Percentiles rank a stretch among this genome's conserved stretches.
These are phyloP conservation scores for Rhodotorula sp. DNA, from an alignment of 1,284 basidiomycete genomes.

Conservation along the genomic window DNA sequence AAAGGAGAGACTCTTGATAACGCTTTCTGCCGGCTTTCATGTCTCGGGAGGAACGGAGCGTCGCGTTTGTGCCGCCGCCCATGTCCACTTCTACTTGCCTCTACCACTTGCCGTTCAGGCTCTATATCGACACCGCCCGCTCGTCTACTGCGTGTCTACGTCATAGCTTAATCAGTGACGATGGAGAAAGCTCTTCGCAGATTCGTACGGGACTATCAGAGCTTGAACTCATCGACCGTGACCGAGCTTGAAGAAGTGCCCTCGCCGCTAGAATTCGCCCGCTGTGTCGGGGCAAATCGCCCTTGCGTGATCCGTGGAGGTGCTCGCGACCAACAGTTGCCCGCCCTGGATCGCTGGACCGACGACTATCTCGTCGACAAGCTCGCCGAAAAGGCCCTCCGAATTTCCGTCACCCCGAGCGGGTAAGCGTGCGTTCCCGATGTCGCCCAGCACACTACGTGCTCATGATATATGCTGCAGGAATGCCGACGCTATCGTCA, in stretches of 20 bases:
- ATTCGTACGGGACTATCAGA: slow-evolving; percentile 50
- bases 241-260: slow-evolving; percentile 62
- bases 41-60: no score
- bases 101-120: no score
- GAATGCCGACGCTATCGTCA: slow-evolving; percentile 72
- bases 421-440: slow-evolving; percentile 58
- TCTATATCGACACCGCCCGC: not conserved
- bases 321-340: slow-evolving; percentile 34
- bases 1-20: no score
- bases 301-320: slow-evolving; percentile 61
- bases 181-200: slow-evolving; percentile 7
- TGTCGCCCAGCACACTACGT: not conserved
- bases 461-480: slow-evolving; percentile 50
- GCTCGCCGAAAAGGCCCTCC: slow-evolving; percentile 61
- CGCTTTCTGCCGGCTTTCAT: no score
- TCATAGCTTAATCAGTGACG: no score
- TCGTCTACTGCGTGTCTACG: not conserved
- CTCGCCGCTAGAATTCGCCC: slow-evolving; percentile 68
- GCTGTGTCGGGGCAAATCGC: slow-evolving; percentile 68
- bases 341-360: slow-evolving; percentile 57
- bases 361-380: slow-evolving; percentile 61
- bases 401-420: slow-evolving; percentile 77
- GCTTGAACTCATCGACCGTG: slow-evolving; percentile 64
- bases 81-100: no score
- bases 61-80: no score